Percentiles rank a stretch among this genome's conserved stretches.
Evolutionary conservation across 1,284 basidiomycete genomes (phyloP).

Genomic region (Porodaedalea pini): DNA sequence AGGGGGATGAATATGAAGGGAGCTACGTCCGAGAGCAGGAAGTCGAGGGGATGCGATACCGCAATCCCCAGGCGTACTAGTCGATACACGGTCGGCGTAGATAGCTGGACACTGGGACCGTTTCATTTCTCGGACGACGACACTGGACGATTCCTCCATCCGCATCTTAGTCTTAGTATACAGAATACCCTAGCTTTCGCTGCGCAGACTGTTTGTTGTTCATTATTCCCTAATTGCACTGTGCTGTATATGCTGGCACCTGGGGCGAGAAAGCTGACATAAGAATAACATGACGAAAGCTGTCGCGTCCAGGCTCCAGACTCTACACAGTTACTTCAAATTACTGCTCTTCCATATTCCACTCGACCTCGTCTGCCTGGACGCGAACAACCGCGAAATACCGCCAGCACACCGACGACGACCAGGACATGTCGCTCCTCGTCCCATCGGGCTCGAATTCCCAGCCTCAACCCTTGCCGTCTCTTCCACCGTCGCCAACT

Average conservation of each 20-base stretch:
- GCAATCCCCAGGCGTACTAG: conserved; percentile 22
- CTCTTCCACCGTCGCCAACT: conserved; percentile 25
- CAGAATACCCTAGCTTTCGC: background rate
- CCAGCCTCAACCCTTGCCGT: conserved; percentile 21
- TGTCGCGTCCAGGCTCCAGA: too few species aligned
- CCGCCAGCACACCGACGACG: background rate
- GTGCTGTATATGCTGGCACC: too few species aligned
- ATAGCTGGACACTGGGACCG: background rate
- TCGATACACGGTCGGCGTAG: background rate
- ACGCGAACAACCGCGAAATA: too few species aligned
- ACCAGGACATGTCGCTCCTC: conserved; percentile 11
- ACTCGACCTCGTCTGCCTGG: background rate
- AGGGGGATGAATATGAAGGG: conserved; percentile 48
- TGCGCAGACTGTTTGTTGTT: background rate
- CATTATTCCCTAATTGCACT: background rate
- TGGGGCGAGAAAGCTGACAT: conserved; percentile 2
- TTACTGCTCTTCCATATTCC: background rate
- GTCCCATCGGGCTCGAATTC: conserved; percentile 15
- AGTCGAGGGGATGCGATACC: conserved; percentile 12
- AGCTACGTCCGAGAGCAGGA: conserved; percentile 37
- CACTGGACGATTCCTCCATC: background rate
- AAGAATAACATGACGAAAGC: background rate
- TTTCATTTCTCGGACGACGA: background rate
- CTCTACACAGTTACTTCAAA: too few species aligned
- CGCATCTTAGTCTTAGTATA: background rate